Percentiles rank a stretch among this genome's conserved stretches.
Conservation (phyloP, 2,329 filamentous ascomycete species). For the Penicillium polonicum region DNA sequence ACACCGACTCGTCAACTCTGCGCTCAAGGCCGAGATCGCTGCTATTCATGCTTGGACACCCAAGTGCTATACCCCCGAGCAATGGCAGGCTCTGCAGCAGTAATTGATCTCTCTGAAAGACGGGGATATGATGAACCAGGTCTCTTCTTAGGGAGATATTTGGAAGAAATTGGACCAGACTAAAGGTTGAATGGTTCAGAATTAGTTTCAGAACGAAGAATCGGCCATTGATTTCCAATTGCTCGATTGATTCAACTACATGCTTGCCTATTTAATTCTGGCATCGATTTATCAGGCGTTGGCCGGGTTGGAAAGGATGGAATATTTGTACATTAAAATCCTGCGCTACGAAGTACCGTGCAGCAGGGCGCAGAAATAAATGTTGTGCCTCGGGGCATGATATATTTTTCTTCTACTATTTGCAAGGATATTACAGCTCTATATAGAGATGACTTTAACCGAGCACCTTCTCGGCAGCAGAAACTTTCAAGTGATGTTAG, state of each 20-base stretch:
- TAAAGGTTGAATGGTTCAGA: background rate
- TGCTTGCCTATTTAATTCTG: background rate
- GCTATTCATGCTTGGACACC: slow-evolving; percentile 93
- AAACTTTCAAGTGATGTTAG: slow-evolving; percentile 38
- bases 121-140: background rate
- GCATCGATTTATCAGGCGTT: slow-evolving; percentile 10
- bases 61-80: slow-evolving; percentile 86
- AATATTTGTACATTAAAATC: slow-evolving; percentile 10
- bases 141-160: background rate
- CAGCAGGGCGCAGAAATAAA: slow-evolving; percentile 1
- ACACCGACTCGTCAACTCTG: slow-evolving; percentile 80
- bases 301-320: slow-evolving; percentile 8
- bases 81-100: slow-evolving; percentile 71
- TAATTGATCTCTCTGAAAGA: slow-evolving; percentile 9
- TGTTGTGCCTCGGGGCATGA: background rate
- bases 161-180: background rate
- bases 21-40: slow-evolving; percentile 82
- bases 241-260: background rate
- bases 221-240: background rate
- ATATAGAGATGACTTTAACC: slow-evolving; percentile 29
- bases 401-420: slow-evolving; percentile 1
- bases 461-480: slow-evolving; percentile 51
- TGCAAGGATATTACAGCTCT: background rate
- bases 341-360: background rate
- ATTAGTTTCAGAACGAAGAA: background rate